Evolutionary conservation across 108 stramenopile species (phyloP).

Genomic region (Skeletonema potamos): DNA sequence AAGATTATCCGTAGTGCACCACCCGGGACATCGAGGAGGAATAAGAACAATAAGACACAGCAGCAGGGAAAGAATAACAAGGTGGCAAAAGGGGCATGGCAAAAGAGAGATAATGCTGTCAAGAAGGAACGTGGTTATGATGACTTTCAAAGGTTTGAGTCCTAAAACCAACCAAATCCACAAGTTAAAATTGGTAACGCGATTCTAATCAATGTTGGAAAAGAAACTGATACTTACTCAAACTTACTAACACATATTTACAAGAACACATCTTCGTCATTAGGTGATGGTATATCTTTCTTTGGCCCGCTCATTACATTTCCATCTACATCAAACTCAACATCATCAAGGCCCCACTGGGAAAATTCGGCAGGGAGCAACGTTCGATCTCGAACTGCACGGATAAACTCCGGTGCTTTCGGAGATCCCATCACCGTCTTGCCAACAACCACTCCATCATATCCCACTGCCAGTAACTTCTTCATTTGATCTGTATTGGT

Average conservation of each 20-base stretch:
- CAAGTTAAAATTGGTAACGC: not conserved
- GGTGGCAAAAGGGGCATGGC: slow-evolving; percentile 64
- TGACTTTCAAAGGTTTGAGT: slow-evolving; percentile 71
- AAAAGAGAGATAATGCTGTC: slow-evolving; percentile 38
- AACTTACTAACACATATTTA: not conserved
- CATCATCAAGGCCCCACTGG: slow-evolving; percentile 83
- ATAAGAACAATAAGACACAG: not conserved
- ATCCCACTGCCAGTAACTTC: slow-evolving; percentile 81
- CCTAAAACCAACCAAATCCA: not conserved
- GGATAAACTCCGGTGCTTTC: slow-evolving; percentile 84
- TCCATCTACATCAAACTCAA: slow-evolving; percentile 83
- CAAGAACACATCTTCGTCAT: slow-evolving; percentile 38
- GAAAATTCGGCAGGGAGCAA: slow-evolving; percentile 84
- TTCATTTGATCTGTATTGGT: slow-evolving; percentile 81
- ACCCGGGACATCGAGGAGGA: not conserved
- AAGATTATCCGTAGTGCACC: slow-evolving; percentile 15
- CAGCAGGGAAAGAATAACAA: slow-evolving; percentile 38
- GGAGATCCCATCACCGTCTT: slow-evolving; percentile 84
- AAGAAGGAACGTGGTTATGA: slow-evolving; percentile 75
- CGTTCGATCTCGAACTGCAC: slow-evolving; percentile 81
- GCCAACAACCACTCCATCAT: slow-evolving; percentile 87
- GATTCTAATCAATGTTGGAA: not conserved
- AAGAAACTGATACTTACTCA: not conserved
- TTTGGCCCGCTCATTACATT: slow-evolving; percentile 73
- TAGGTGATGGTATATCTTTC: slow-evolving; percentile 32